Percentiles rank a stretch among this genome's conserved stretches.
Conservation (phyloP, 2,329 filamentous ascomycete species). For the Xenosphaeropsis pyriputrescens region DNA sequence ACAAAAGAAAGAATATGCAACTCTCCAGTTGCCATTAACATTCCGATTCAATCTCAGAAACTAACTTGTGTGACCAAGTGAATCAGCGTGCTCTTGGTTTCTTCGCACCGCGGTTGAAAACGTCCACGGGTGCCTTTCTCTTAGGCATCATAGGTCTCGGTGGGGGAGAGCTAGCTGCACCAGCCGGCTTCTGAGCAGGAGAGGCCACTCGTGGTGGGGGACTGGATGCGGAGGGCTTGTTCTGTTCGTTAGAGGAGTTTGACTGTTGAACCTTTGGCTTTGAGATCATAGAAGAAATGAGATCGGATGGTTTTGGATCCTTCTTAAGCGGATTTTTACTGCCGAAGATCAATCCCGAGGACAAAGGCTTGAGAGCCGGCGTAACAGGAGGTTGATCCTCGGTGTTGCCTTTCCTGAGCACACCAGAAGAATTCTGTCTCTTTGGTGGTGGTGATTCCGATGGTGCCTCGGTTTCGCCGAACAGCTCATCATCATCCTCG, state of each 20-base stretch:
- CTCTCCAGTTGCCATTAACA: too few species aligned
- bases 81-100: slow-evolving; percentile 4
- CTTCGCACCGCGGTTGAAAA: slow-evolving; percentile 12
- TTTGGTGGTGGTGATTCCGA: background rate
- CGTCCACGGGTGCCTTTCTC: slow-evolving; percentile 10
- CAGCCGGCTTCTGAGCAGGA: slow-evolving; percentile 1
- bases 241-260: background rate
- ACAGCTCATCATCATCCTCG: slow-evolving; percentile 11
- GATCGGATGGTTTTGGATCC: slow-evolving; percentile 4
- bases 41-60: background rate
- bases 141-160: slow-evolving; percentile 8
- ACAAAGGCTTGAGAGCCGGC: background rate
- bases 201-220: slow-evolving; percentile 1
- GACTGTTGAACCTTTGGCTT: slow-evolving; percentile 2
- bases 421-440: slow-evolving; percentile 6
- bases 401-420: slow-evolving; percentile 7
- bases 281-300: slow-evolving; percentile 4
- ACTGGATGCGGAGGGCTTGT: background rate
- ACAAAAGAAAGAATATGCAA: too few species aligned
- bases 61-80: background rate
- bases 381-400: background rate
- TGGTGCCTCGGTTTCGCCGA: slow-evolving; percentile 7
- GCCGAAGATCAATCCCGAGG: background rate
- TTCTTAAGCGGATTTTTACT: background rate
- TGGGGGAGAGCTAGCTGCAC: slow-evolving; percentile 2